Base-by-base conservation (phyloP, 768 basidiomycete genomes). In the Calocera cornea region DNA sequence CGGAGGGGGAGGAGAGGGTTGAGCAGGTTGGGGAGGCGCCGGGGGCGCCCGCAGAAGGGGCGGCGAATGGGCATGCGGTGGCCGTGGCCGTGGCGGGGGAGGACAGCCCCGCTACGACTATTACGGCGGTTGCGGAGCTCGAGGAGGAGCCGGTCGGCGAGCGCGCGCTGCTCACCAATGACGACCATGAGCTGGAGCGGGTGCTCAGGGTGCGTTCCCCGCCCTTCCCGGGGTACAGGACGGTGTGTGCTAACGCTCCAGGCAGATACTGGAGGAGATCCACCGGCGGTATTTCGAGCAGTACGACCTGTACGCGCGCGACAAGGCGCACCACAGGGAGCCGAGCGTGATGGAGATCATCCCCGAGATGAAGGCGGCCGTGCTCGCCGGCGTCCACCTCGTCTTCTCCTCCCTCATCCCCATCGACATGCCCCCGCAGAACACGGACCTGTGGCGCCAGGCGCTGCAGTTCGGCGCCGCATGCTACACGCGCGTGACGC, bases 341-440 rank as follows among this genome's bases (percentile, higher is more conserved):
- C 29, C 14, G 36, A 36, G 5, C 41, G 63, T 14, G 29, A 47
- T 0, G 95, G 78, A 76, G 65, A 97, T 99, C 70, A 95, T 98
- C 65, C 91, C 92, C 16, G 79, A 80, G 66, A 82, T 95, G 76
- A 88, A 95, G 65, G 74, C 80, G 27, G 83, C 85, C 71, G 88
- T 91, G 0, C 81, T 98, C n/a, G 81, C 82, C 38, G 90, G 89
- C 33, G 82, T 87, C 33, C 85, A 89, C 73, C 83, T 99, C 34
- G 81, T 95, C 38, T 98, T 99, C 77, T 97, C 95, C 0, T 92
- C 94, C 67, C 86, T 99, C 41, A 94, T 98, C 67, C 94, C 95
- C 2, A 83, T 95, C n/a, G 88, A 92, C 72, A 87, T 86, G 1
- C 80, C 78, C 67, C 89, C 92, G 40, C 87, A 93, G 75, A 80